phyloP scores from a whole-genome alignment of 352 stramenopile genomes.

The Phytopythium helicoides region DNA sequence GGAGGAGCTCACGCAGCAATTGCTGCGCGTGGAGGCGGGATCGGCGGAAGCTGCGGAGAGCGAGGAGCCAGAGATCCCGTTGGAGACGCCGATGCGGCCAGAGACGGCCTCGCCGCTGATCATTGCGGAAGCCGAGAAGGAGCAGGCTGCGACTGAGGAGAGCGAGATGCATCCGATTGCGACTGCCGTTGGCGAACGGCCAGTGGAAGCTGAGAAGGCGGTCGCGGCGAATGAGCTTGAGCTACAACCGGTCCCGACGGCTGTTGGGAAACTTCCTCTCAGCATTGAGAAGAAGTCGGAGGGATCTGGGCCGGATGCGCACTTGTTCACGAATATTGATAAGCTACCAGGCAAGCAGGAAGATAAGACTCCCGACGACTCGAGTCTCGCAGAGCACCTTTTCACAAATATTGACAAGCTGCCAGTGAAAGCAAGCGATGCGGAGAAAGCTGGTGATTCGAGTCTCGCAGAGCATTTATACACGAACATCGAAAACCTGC shows the following conservation, averaged over 20 bases:
- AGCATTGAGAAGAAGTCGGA: neutral
- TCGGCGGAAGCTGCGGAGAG: too few species aligned
- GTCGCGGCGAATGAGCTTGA: neutral
- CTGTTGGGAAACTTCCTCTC: neutral
- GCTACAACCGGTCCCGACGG: neutral
- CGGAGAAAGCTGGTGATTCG: neutral
- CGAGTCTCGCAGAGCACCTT: neutral
- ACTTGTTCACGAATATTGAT: constrained; percentile 3
- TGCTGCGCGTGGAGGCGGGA: neutral
- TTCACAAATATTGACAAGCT: constrained; percentile 1
- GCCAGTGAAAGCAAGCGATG: neutral
- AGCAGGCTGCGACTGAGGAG: neutral
- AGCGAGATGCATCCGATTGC: neutral
- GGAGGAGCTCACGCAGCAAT: neutral
- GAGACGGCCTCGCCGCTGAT: neutral
- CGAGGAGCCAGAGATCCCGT: neutral
- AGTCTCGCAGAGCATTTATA: neutral
- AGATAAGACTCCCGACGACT: neutral
- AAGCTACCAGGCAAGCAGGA: neutral
- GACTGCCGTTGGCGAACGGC: neutral
- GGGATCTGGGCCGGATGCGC: neutral
- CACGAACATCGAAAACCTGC: neutral
- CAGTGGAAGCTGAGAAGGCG: neutral
- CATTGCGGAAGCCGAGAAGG: constrained; percentile 1
- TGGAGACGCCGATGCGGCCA: too few species aligned